Conservation (phyloP, 345 rosid species). For the Dipteronia dyeriana region DNA sequence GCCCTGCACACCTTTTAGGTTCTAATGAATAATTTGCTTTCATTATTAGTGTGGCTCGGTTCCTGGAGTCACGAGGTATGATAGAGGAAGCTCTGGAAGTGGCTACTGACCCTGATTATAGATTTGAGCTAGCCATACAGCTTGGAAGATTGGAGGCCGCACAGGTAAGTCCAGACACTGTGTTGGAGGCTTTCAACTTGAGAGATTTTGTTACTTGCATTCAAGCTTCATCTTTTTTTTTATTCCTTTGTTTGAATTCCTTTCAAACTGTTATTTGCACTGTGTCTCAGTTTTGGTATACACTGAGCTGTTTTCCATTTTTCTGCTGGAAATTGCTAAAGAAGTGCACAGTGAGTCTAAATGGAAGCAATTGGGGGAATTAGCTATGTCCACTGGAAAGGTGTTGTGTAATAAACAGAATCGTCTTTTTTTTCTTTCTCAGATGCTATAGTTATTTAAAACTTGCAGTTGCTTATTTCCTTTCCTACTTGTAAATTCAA, state of each 20-base stretch:
- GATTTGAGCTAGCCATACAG: conserved; percentile 93
- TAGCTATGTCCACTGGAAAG: conserved; percentile 97
- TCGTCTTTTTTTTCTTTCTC: too few relatives aligned
- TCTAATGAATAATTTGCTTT: conserved; percentile 27
- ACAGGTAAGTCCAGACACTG: conserved; percentile 50
- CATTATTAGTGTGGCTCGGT: conserved; percentile 83
- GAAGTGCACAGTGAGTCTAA: conserved; percentile 89
- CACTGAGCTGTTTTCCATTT: conserved; percentile 6
- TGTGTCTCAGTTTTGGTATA: conserved; percentile 11
- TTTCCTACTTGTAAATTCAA: too few relatives aligned
- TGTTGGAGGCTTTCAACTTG: not conserved
- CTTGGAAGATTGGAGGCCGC: conserved; percentile 94
- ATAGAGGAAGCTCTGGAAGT: conserved; percentile 93
- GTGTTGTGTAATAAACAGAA: conserved; percentile 42
- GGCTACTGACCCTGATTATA: conserved; percentile 96
- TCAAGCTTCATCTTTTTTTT: not conserved
- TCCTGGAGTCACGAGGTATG: conserved; percentile 99
- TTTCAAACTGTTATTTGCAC: conserved; percentile 5
- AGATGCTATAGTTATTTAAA: too few relatives aligned
- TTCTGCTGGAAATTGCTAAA: conserved; percentile 73
- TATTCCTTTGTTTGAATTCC: conserved; percentile 9
- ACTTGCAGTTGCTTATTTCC: too few relatives aligned
- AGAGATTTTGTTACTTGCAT: not conserved
- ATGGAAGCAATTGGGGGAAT: conserved; percentile 98
- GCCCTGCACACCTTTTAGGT: not conserved